Conservation (phyloP, 2,329 filamentous ascomycete genomes). For the Aspergillus niger region DNA sequence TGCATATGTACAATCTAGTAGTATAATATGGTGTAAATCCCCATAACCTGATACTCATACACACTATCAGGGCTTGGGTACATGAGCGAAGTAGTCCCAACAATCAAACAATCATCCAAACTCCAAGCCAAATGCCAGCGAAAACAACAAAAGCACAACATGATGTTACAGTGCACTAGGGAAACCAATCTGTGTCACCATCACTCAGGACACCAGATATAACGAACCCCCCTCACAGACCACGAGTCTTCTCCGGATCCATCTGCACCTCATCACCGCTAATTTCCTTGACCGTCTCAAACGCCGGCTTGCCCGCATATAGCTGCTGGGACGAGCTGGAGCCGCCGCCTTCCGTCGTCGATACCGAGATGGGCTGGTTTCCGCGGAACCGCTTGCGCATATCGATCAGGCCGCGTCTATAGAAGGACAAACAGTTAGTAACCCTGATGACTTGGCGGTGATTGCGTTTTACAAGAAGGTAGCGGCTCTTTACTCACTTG, state of each 20-base stretch:
- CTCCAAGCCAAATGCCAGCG: constrained; percentile 6
- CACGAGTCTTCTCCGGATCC: constrained; percentile 52
- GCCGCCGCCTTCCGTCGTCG: constrained; percentile 61
- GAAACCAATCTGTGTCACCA: not conserved
- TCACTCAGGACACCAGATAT: not conserved
- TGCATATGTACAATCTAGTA: constrained; percentile 6
- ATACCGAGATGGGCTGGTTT: constrained; percentile 78
- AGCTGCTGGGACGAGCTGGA: constrained; percentile 62
- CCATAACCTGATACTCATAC: not conserved
- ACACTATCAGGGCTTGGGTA: not conserved
- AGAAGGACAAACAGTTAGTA: too few relatives aligned
- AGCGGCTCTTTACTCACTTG: constrained; percentile 53
- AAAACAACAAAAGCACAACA: not conserved
- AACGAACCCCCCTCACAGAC: constrained; percentile 32
- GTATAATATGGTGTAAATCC: not conserved
- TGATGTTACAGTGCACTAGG: not conserved
- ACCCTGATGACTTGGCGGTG: too few relatives aligned
- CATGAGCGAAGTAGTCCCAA: not conserved
- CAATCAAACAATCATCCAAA: not conserved
- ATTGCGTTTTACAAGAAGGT: too few relatives aligned
- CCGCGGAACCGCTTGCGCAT: constrained; percentile 98
- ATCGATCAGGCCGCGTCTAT: constrained; percentile 76
- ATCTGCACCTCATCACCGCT: constrained; percentile 65
- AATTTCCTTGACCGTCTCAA: constrained; percentile 65
- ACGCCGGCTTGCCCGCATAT: constrained; percentile 76